phyloP scores from a whole-genome alignment of 192 early-diverging fungal genomes.

The Coemansia sp. region DNA sequence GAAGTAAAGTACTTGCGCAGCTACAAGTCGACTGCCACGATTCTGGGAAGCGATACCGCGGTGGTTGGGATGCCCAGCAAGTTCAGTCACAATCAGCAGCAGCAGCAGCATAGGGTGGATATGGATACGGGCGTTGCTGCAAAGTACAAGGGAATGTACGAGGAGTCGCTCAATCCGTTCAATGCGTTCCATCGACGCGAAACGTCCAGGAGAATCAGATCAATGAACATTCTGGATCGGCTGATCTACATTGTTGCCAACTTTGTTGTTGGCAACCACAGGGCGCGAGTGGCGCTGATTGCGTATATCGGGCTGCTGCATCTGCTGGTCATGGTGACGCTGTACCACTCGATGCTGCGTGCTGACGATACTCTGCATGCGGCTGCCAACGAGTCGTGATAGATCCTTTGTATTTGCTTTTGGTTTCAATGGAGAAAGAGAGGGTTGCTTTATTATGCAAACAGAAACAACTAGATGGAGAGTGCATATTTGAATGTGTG shows the following conservation, averaged over 20 bases:
- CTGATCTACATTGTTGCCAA: slow-evolving; percentile 53
- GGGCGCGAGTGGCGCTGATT: slow-evolving; percentile 26
- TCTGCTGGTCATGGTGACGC: slow-evolving; percentile 71
- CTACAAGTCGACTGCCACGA: slow-evolving; percentile 50
- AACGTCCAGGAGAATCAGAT: slow-evolving; percentile 64
- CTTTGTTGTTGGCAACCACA: slow-evolving; percentile 37
- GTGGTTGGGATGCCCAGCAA: slow-evolving; percentile 42
- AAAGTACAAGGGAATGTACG: slow-evolving; percentile 80
- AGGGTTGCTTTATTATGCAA: neutral
- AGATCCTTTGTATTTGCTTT: neutral
- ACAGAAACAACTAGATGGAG: too few relatives aligned
- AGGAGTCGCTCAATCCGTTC: slow-evolving; percentile 89
- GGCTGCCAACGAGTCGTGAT: slow-evolving; percentile 15
- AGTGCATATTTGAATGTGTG: too few relatives aligned
- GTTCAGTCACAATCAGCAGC: slow-evolving; percentile 17
- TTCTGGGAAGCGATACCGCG: slow-evolving; percentile 6
- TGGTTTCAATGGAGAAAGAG: slow-evolving; percentile 19
- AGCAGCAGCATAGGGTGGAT: slow-evolving; percentile 9
- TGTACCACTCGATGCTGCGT: slow-evolving; percentile 55
- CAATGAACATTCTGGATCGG: slow-evolving; percentile 77
- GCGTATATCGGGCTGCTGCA: slow-evolving; percentile 60
- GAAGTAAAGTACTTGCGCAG: slow-evolving; percentile 84
- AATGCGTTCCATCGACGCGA: slow-evolving; percentile 78
- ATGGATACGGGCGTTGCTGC: slow-evolving; percentile 53
- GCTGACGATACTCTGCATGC: slow-evolving; percentile 18